phyloP scores from a whole-genome alignment of 2,329 filamentous ascomycete genomes.

The Gnomoniopsis sp. region DNA sequence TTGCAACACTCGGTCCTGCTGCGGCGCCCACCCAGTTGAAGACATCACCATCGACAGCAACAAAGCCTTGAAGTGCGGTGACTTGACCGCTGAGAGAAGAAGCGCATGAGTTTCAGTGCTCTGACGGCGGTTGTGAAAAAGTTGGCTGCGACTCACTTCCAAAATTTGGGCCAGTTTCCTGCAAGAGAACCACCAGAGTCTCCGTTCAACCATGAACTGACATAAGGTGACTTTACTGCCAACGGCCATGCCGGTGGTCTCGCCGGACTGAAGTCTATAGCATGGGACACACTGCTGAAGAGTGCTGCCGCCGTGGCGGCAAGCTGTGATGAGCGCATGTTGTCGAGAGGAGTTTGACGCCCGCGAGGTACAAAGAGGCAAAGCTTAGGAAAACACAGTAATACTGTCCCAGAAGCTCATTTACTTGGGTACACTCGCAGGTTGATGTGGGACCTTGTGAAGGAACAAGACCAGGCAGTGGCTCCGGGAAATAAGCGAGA shows the following conservation, averaged over 20 bases:
- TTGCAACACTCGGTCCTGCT: conserved; percentile 44
- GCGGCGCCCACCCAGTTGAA: conserved; percentile 68
- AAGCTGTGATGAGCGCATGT: conserved; percentile 13
- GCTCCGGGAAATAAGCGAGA: not conserved
- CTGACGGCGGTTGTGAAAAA: not conserved
- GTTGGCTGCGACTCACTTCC: conserved; percentile 52
- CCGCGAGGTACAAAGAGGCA: not conserved
- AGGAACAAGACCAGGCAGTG: not conserved
- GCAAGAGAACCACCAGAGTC: conserved; percentile 64
- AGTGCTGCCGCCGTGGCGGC: conserved; percentile 26
- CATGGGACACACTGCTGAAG: conserved; percentile 25
- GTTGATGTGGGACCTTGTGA: not conserved
- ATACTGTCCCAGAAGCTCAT: not conserved
- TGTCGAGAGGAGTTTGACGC: not conserved
- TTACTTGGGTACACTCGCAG: not conserved
- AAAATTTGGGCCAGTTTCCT: conserved; percentile 67
- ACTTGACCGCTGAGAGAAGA: conserved; percentile 43
- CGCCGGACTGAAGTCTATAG: conserved; percentile 60
- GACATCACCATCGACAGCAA: conserved; percentile 61
- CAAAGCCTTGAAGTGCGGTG: conserved; percentile 65
- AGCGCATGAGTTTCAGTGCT: conserved; percentile 12
- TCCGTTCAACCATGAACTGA: conserved; percentile 66
- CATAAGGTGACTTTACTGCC: conserved; percentile 71
- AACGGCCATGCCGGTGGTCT: conserved; percentile 67
- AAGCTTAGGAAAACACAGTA: not conserved